Conservation (phyloP, 768 basidiomycete genomes). For the Pulveroboletus sp. region DNA sequence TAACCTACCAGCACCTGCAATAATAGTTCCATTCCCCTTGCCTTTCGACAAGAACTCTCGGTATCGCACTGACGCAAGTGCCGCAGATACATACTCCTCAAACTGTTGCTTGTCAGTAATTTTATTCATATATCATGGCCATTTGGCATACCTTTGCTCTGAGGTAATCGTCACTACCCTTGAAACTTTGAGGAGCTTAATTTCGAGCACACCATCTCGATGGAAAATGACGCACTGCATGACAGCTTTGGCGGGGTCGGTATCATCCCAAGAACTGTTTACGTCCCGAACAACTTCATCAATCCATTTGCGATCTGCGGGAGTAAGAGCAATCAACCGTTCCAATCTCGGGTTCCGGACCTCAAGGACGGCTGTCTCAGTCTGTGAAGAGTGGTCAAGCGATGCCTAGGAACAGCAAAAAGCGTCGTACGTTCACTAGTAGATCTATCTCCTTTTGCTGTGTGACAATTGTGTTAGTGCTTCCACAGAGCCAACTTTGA, state of each 20-base stretch:
- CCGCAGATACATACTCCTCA: slow-evolving; percentile 90
- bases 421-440: slow-evolving; percentile 65
- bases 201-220: not conserved
- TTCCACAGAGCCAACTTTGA: slow-evolving; percentile 86
- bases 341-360: slow-evolving; percentile 82
- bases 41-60: slow-evolving; percentile 77
- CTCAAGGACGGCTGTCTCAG: slow-evolving; percentile 82
- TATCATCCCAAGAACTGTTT: slow-evolving; percentile 71
- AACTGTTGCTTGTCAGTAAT: slow-evolving; percentile 39
- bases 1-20: slow-evolving; percentile 51
- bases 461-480: slow-evolving; percentile 92
- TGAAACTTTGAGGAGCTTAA: slow-evolving; percentile 54
- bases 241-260: slow-evolving; percentile 50
- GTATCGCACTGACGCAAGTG: slow-evolving; percentile 85
- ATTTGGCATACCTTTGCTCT: slow-evolving; percentile 61
- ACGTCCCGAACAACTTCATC: slow-evolving; percentile 89
- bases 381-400: slow-evolving; percentile 40
- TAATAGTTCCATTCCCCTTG: slow-evolving; percentile 57
- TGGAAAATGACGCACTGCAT: slow-evolving; percentile 54
- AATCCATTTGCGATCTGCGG: slow-evolving; percentile 97
- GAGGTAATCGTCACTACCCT: slow-evolving; percentile 94
- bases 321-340: slow-evolving; percentile 70
- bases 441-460: slow-evolving; percentile 90
- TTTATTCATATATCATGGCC: not conserved
- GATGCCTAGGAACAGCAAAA: not conserved